Evolutionary conservation across 805 yeast genomes (phyloP), one percentile per base, ranked within the genome.

Genomic region (Cyberlindnera mycetangii): DNA sequence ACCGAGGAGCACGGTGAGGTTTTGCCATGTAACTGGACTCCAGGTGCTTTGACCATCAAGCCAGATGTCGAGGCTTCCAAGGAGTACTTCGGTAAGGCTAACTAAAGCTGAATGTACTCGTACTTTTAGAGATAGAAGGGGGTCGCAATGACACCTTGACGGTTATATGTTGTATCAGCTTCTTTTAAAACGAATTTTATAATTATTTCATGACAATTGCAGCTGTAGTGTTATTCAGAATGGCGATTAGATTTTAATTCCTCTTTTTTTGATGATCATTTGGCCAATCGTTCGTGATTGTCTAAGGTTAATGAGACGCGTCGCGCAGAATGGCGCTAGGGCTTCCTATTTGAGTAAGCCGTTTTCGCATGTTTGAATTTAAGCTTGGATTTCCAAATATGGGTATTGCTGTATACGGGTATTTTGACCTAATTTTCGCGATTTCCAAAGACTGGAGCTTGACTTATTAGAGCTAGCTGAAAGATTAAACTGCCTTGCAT

Each of bases 1-100:
- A 87, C 96, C 63, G 98, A 90, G 72, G 86, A 88, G 78, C 78
- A 93, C 83, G 99, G 99, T 76, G 97, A 95, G 77, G 99, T 92
- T 58, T 90, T 97, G 78, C 99, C 99, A 64, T 97, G 98, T 69
- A 93, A 92, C 95, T 92, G 99, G 99, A 80, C 83, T 47, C 84
- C 87, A 70, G 99, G 99, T 75, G 69, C 87, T 52, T 96, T 87
- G 67, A 86, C 96, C 71, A 89, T 89, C 75, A 84, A 83, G 70
- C 89, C 90, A 66, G 85, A 78, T 59, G 88, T 86, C 58, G 78
- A 70, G 39, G 83, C 76, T 60, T 83, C 93, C 63, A 83, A 83
- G 79, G 83, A 79, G 66, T 88, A 84, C 83, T 87, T 88, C 71
- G 66, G 70, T 56, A 74, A 79, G 66, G 82, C 75, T 55, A 75